Evolutionary conservation across 805 yeast genomes (phyloP), one percentile per base, ranked within the genome.

Genomic region (Nakazawaea molendinolei): DNA sequence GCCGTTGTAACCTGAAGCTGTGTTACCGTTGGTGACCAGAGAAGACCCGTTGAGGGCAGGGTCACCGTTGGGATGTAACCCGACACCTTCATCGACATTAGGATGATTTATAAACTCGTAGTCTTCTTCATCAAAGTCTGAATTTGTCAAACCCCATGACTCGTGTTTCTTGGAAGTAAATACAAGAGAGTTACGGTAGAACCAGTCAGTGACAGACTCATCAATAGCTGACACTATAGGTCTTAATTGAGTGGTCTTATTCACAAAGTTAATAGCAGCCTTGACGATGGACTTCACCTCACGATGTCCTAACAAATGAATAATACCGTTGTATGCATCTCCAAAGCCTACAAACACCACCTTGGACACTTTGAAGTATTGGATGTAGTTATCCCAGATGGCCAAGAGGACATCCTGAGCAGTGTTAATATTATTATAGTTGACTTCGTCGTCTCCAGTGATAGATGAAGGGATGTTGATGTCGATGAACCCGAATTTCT

Each of bases 161-260:
- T 82, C 66, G 55, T 92, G 94, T 40, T 69, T 70, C 36, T 67
- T 61, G 34, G 86, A 69, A 3, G 96, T 76, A 57, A 87, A 89
- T 1, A 90, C 74, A 19, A 90, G 70, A 2, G 96, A 86, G 49
- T 85, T 82, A 44, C 79, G 77, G 61, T 77, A 87, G 58, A 78
- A 92, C 96, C 97, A 89, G 51, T 89, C 96, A 13, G 84, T 73
- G 61, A 89, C 71, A 7, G 82, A 75, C 56, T 92, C 97, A 55
- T 90, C 97, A 50, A 87, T 76, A 17, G 86, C 71, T 5, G 96
- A 89, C 4, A 86, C 86, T 30, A 90, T 69, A 2, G 95, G 79
- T 45, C 84, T 74, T 49, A 90, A 63, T n/a, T 71, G 68, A 2
- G 79, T 71, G 3, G 74, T 66, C 33, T 79, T 70, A 44, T 81